A percentile compares a stretch with the other conserved stretches of the same genome.
Conservation (phyloP, 208 protist genomes). For the Trypanosoma caninum region DNA sequence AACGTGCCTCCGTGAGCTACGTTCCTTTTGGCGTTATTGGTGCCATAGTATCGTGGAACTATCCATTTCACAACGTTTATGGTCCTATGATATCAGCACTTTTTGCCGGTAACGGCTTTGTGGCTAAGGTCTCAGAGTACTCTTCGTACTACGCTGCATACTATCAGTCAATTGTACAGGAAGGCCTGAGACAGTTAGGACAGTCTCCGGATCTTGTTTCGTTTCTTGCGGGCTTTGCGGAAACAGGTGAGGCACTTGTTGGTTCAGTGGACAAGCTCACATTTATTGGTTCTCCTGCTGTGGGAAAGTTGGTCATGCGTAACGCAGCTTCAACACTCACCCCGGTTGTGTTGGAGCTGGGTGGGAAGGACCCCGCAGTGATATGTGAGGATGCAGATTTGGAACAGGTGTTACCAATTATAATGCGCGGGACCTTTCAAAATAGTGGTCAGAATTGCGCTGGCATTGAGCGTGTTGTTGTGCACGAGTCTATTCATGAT, state of each 20-base stretch:
- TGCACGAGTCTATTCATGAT: constrained; percentile 90
- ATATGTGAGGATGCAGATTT: constrained; percentile 91
- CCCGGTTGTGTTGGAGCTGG: constrained; percentile 93
- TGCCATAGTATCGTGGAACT: constrained; percentile 95
- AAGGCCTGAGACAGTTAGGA: constrained; percentile 82
- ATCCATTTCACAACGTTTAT: constrained; percentile 95
- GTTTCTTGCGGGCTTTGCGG: constrained; percentile 92
- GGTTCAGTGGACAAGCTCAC: constrained; percentile 90
- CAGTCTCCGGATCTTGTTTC: constrained; percentile 89
- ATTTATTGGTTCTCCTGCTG: constrained; percentile 88
- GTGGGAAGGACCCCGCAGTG: constrained; percentile 94
- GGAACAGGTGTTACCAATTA: constrained; percentile 81
- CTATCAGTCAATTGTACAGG: constrained; percentile 89
- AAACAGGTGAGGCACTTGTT: constrained; percentile 88
- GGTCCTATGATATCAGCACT: constrained; percentile 93
- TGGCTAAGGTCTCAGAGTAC: constrained; percentile 94
- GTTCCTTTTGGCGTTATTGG: constrained; percentile 90
- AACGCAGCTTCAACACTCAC: constrained; percentile 88
- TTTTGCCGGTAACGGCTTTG: constrained; percentile 93
- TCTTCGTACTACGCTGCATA: constrained; percentile 90
- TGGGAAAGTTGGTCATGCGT: constrained; percentile 91
- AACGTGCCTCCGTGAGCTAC: constrained; percentile 81
- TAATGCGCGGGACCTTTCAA: constrained; percentile 90
- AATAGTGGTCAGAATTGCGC: constrained; percentile 95
- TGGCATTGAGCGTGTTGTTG: constrained; percentile 80